Conservation (phyloP, 2,329 filamentous ascomycete genomes). For the Aspergillus cejpii region DNA sequence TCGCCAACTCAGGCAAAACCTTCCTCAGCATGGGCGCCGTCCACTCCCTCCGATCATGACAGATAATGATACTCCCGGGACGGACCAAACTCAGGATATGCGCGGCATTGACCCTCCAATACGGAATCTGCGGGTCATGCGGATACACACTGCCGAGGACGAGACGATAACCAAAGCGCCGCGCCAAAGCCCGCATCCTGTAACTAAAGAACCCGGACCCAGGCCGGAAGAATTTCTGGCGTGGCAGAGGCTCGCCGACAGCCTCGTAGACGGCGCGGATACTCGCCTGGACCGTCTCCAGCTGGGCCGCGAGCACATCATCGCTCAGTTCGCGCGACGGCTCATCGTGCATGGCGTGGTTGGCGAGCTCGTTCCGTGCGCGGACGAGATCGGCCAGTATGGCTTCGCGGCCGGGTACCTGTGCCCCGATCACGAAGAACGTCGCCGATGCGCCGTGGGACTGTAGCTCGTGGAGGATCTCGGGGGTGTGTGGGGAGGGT, state of each 20-base stretch:
- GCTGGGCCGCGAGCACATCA: slow-evolving; percentile 55
- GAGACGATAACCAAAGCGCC: slow-evolving; percentile 59
- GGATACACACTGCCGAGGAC: slow-evolving; percentile 83
- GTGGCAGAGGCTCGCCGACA: slow-evolving; percentile 33
- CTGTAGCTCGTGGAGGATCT: slow-evolving; percentile 63
- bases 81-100: slow-evolving; percentile 75
- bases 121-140: slow-evolving; percentile 79
- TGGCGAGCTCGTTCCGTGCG: slow-evolving; percentile 66
- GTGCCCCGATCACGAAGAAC: slow-evolving; percentile 80
- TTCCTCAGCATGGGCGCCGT: slow-evolving; percentile 69
- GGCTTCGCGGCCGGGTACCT: slow-evolving; percentile 55
- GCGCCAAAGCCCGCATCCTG: slow-evolving; percentile 58
- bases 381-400: slow-evolving; percentile 54
- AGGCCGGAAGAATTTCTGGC: slow-evolving; percentile 67
- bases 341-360: slow-evolving; percentile 87
- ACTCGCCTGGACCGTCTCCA: slow-evolving; percentile 56
- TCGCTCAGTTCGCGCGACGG: slow-evolving; percentile 58
- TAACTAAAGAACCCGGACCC: slow-evolving; percentile 76
- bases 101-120: slow-evolving; percentile 61
- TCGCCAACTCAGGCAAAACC: slow-evolving; percentile 65
- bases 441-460: slow-evolving; percentile 65
- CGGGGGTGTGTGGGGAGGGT: slow-evolving; percentile 63
- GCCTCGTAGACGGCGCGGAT: slow-evolving; percentile 53
- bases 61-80: slow-evolving; percentile 73
- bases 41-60: slow-evolving; percentile 79